These are phyloP conservation scores for Pilaira anomala DNA, from an alignment of 192 early-diverging fungal species.

Conservation along the genomic window DNA sequence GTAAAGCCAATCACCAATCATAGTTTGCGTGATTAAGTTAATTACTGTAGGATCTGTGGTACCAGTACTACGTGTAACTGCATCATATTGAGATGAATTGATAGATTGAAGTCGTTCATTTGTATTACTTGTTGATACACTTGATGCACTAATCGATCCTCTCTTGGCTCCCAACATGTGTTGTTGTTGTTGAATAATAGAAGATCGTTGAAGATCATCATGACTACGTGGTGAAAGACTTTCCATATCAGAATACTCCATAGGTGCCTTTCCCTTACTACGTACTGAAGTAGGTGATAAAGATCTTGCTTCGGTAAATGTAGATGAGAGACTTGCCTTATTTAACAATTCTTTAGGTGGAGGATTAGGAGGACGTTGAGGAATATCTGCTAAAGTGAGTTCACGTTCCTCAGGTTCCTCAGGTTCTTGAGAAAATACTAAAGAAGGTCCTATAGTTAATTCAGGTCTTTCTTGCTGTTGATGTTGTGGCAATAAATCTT, in stretches of 20 bases:
- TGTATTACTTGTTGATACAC: constrained; percentile 14
- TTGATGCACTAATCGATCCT: not conserved
- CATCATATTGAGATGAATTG: not conserved
- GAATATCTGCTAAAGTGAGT: not conserved
- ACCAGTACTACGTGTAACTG: constrained; percentile 36
- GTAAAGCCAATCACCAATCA: constrained; percentile 72
- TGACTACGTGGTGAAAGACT: constrained; percentile 3
- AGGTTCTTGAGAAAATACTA: constrained; percentile 12
- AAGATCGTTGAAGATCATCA: constrained; percentile 1
- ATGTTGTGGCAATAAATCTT: no score
- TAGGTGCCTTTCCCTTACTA: constrained; percentile 10
- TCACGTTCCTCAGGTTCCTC: not conserved
- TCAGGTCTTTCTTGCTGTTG: not conserved
- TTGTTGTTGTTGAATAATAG: not conserved
- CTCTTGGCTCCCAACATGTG: not conserved
- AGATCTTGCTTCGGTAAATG: not conserved
- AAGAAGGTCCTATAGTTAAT: not conserved
- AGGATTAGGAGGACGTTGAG: constrained; percentile 12
- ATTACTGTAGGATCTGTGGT: constrained; percentile 5
- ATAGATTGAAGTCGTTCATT: constrained; percentile 16
- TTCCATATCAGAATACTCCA: constrained; percentile 11
- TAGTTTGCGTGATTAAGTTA: constrained; percentile 58
- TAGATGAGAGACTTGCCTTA: not conserved
- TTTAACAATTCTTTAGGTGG: constrained; percentile 7
- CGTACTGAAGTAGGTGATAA: not conserved